Conservation (phyloP, 306 rosid species). For the Acacia acuminata region DNA sequence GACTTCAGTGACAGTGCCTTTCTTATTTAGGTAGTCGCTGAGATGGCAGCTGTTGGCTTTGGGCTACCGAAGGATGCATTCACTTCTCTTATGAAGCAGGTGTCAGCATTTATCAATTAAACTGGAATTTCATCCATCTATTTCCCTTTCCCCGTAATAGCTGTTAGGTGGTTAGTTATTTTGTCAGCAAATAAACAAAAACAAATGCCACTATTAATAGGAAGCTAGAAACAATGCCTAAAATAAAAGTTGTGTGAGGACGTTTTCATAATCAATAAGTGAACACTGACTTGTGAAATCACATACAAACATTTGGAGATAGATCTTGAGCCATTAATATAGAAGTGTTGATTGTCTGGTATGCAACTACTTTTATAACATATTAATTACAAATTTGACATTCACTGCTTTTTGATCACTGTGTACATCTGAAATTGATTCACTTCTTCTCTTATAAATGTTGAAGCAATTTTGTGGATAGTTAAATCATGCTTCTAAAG, state of each 20-base stretch:
- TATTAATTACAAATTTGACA: not conserved
- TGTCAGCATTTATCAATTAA: constrained; percentile 19
- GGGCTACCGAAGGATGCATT: constrained; percentile 90
- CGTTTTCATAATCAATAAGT: constrained; percentile 1
- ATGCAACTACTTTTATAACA: not conserved
- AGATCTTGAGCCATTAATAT: not conserved
- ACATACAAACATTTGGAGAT: constrained; percentile 14
- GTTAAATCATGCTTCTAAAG: too few species aligned
- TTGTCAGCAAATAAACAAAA: not conserved
- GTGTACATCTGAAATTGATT: constrained; percentile 7
- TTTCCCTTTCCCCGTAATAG: constrained; percentile 15
- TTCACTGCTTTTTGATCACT: not conserved
- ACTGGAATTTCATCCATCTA: not conserved
- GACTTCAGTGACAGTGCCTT: constrained; percentile 13
- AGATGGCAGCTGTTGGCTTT: constrained; percentile 97
- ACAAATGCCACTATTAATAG: not conserved
- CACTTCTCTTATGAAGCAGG: constrained; percentile 92
- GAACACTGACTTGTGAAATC: not conserved
- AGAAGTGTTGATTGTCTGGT: not conserved
- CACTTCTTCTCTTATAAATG: too few species aligned
- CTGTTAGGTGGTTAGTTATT: constrained; percentile 8
- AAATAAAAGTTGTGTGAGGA: constrained; percentile 4
- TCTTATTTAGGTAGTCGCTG: constrained; percentile 79
- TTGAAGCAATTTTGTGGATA: too few species aligned
- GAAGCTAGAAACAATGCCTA: not conserved